Percentiles rank a stretch among this genome's conserved stretches.
These are phyloP conservation scores for Dictyostelium purpureum DNA, from an alignment of 78 protist species.

Conservation along the genomic window DNA sequence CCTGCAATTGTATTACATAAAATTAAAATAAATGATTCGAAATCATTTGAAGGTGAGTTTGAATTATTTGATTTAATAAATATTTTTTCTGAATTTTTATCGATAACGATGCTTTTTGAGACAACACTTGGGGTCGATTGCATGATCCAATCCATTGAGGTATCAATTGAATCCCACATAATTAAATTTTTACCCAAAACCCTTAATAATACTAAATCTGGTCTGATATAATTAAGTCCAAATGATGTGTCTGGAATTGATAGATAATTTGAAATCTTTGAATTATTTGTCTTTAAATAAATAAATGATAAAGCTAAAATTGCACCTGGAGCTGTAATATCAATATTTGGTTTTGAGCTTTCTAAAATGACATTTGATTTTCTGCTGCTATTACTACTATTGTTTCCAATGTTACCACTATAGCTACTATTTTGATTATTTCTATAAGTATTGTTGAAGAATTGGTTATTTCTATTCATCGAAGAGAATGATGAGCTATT, in stretches of 20 bases:
- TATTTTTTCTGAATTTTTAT: neutral
- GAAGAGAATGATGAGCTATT: neutral
- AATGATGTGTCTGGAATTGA: slow-evolving; percentile 81
- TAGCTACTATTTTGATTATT: neutral
- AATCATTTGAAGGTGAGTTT: neutral
- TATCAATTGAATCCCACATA: slow-evolving; percentile 47
- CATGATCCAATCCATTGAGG: slow-evolving; percentile 62
- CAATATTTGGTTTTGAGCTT: slow-evolving; percentile 79
- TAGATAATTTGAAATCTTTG: slow-evolving; percentile 66
- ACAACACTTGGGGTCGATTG: slow-evolving; percentile 31
- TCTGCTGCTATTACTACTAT: neutral
- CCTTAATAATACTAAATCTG: slow-evolving; percentile 86
- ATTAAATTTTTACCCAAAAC: slow-evolving; percentile 72
- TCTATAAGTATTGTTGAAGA: neutral
- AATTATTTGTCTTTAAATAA: slow-evolving; percentile 83
- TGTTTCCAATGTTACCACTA: neutral
- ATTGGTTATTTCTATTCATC: neutral
- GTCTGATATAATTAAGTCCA: slow-evolving; percentile 83
- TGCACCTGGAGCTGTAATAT: slow-evolving; percentile 94
- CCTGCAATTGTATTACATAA: slow-evolving; percentile 85
- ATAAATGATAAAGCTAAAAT: slow-evolving; percentile 90
- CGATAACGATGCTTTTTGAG: neutral
- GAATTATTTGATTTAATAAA: neutral
- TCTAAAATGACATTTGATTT: slow-evolving; percentile 51
- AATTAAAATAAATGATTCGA: slow-evolving; percentile 23